Evolutionary conservation across 2,329 filamentous ascomycete genomes (phyloP).

Genomic region (Cladophialophora chaetospira): DNA sequence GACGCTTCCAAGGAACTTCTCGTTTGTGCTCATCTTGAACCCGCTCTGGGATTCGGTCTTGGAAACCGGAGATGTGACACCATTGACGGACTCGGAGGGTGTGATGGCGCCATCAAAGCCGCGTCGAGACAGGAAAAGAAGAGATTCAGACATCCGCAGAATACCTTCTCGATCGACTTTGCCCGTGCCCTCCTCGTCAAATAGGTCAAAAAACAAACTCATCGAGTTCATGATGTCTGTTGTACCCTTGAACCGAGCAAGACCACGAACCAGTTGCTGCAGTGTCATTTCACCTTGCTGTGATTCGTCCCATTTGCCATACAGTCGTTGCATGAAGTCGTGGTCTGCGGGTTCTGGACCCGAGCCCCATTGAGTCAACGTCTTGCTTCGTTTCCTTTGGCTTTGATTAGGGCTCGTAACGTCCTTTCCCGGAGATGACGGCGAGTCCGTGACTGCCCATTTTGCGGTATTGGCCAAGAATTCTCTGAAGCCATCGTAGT

Average conservation of each 20-base stretch:
- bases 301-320: constrained; percentile 83
- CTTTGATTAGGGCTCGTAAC: constrained; percentile 42
- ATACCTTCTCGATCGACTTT: constrained; percentile 95
- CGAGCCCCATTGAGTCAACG: constrained; percentile 59
- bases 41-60: constrained; percentile 31
- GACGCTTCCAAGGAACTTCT: constrained; percentile 87
- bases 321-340: constrained; percentile 88
- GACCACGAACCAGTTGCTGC: constrained; percentile 86
- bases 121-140: constrained; percentile 87
- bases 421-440: constrained; percentile 54
- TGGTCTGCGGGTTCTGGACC: constrained; percentile 80
- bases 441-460: constrained; percentile 91
- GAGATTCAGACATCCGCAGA: constrained; percentile 85
- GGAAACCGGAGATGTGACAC: constrained; percentile 41
- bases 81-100: constrained; percentile 62
- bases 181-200: constrained; percentile 89
- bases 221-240: constrained; percentile 98
- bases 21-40: constrained; percentile 65
- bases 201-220: constrained; percentile 95
- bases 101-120: constrained; percentile 76
- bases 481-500: constrained; percentile 93
- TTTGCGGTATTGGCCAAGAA: constrained; percentile 86
- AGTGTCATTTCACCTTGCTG: constrained; percentile 76
- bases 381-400: constrained; percentile 53
- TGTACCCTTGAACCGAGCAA: constrained; percentile 88